Evolutionary conservation across 2,329 filamentous ascomycete genomes (phyloP), one percentile per base, ranked within the genome.

Genomic region (Fusarium abutilonis): DNA sequence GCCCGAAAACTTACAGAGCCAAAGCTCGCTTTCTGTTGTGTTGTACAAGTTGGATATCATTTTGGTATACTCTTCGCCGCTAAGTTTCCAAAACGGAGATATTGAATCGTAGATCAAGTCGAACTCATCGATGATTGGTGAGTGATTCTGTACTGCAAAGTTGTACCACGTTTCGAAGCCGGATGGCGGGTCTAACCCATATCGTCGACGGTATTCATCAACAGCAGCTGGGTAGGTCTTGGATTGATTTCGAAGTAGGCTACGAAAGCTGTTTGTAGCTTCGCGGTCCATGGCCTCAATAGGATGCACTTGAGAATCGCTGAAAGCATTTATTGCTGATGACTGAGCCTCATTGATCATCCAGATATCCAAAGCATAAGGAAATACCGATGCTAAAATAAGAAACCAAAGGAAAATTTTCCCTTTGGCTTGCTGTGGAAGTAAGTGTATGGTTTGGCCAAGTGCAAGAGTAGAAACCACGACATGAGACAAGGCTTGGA

Each of bases 121-220:
- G 26, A 80, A 84, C 3, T 83, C 78, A 53, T 84, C 81, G 29
- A 84, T 82, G n/a, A 83, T 74, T 0, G 73, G 73, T 0, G 80
- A 82, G 3, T 76, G 29, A 2, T 79, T 69, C 0, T 63, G 60
- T 2, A 64, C 45, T 1, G 81, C 80, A 43, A 76, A 83, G 1
- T 74, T 61, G 19, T 75, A 80, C 82, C 82, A 84, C 4, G 59
- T 69, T 2, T 78, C 68, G 28, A 84, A 84, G 0, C 82, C 82
- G 0, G 72, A 69, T 0, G 82, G 82, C 0, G 81, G 82, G 1
- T 78, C 72, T 2, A 75, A 64, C 0, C 56, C 60, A 52, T 84
- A 83, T 17, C 80, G 74, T 2, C 74, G 74, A 9, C 60, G 71
- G 49, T 84, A 85, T 58, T 83, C 79, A 1, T 44, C 47, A 0